Evolutionary conservation across 2,329 filamentous ascomycete species (phyloP), one percentile per base, ranked within the genome.

Genomic region (Alternaria triticimaculans): DNA sequence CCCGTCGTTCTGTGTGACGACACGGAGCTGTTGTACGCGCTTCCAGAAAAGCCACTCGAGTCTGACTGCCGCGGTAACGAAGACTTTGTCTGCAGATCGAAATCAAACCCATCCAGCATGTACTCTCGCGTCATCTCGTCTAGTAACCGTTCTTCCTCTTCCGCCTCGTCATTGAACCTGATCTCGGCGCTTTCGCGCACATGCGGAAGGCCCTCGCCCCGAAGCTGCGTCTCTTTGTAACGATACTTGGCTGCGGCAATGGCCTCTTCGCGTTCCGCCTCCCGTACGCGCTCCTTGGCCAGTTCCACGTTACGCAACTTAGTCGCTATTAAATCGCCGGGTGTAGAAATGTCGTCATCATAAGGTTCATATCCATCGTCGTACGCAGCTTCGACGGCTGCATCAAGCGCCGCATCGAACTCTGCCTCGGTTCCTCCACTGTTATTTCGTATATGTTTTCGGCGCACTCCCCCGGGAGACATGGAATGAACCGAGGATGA

Each of bases 321-420:
- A 57, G 73, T 66, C 75, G 82, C 64, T 69, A 75, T 66, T 72
- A 75, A 66, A 62, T 80, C 76, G 14, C 73, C 69, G 25, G 76
- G 51, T 14, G 55, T 49, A n/a, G 59, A 67, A 23, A 72, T 67
- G 63, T 83, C 21, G 26, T 84, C 80, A 23, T 83, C 82, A 78
- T 87, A 88, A 5, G 92, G 92, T 75, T 97, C 94, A 67, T 93
- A 92, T 1, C 92, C 92, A 66, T 97, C 94, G 77, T 97, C 92
- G 78, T 98, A 99, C 6, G 95, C 96, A 55, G 95, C 95, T 80
- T 98, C 96, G 9, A 98, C 94, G 14, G 96, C 96, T 23, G 94
- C 95, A 81, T 98, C 95, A 46, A 98, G 85, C 5, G 96, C 96
- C 9, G 93, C 94, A 80, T 97, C 94, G 69, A 98, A 97, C 75